Evolutionary conservation across 257 asterid genomes (phyloP).

Genomic region (Petunia axillaris): DNA sequence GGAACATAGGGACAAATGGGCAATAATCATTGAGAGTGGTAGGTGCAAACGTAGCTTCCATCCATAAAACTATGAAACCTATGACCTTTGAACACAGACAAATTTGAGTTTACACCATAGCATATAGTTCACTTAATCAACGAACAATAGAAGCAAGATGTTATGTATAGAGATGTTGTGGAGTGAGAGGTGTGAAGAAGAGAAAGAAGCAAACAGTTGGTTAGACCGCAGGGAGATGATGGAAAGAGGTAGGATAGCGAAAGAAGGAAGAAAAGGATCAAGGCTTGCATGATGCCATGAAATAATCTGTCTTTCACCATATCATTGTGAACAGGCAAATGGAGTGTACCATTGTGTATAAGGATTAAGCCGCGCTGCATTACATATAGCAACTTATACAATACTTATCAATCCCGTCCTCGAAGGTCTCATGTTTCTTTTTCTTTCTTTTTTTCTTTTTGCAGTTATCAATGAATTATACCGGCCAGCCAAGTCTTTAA

Average conservation of each 20-base stretch:
- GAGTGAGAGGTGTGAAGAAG: not conserved
- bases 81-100: not conserved
- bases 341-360: not conserved
- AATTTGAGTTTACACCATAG: not conserved
- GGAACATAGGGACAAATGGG: not conserved
- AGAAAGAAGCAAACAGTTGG: not conserved
- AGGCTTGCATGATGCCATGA: not conserved
- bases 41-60: not conserved
- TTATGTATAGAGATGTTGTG: not conserved
- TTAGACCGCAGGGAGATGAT: not conserved
- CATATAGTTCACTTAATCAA: constrained; percentile 14
- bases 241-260: not conserved
- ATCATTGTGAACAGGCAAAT: not conserved
- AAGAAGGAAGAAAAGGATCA: not conserved
- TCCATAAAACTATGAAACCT: not conserved
- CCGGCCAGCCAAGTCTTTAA: not conserved
- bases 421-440: not conserved
- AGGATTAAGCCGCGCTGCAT: not conserved
- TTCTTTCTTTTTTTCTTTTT: not conserved
- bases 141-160: not conserved
- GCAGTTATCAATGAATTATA: not conserved
- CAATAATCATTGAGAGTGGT: not conserved
- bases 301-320: not conserved
- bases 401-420: not conserved
- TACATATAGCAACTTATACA: not conserved